These are phyloP conservation scores for Avena sativa DNA, from an alignment of 176 grass and related monocot species.

Conservation along the genomic window DNA sequence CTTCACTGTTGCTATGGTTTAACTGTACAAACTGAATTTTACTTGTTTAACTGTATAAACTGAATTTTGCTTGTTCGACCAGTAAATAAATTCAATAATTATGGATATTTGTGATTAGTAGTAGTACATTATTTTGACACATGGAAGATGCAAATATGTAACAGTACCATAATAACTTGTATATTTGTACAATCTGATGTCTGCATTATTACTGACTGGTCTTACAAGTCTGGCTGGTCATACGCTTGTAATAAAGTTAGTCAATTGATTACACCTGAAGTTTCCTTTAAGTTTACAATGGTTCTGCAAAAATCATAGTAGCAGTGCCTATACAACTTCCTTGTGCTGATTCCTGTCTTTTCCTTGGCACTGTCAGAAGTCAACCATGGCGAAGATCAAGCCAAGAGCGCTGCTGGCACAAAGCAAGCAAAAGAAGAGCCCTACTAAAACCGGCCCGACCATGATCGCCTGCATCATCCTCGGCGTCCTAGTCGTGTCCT, in stretches of 20 bases:
- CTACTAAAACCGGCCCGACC: conserved; percentile 50
- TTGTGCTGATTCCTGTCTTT: conserved; percentile 14
- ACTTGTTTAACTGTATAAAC: too few relatives aligned
- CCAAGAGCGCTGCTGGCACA: conserved; percentile 71
- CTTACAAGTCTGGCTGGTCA: neutral
- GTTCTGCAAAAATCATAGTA: neutral
- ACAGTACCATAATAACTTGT: neutral
- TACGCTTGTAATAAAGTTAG: neutral
- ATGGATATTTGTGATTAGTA: too few relatives aligned
- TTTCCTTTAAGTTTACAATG: neutral
- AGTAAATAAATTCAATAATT: too few relatives aligned
- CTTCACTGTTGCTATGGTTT: neutral
- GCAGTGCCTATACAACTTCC: neutral
- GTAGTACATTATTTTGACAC: conserved; percentile 21
- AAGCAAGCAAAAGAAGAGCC: conserved; percentile 78
- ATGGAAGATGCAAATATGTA: neutral
- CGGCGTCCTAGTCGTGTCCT: conserved; percentile 38
- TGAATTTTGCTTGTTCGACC: too few relatives aligned
- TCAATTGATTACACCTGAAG: neutral
- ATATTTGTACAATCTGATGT: neutral
- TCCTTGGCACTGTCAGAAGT: conserved; percentile 32
- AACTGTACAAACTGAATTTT: too few relatives aligned
- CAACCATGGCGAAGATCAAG: conserved; percentile 71
- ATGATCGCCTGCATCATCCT: conserved; percentile 63
- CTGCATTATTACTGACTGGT: neutral